Percentiles rank a stretch among this genome's conserved stretches.
Evolutionary conservation across 805 yeast genomes (phyloP).

Genomic region (Lachancea meyersii): DNA sequence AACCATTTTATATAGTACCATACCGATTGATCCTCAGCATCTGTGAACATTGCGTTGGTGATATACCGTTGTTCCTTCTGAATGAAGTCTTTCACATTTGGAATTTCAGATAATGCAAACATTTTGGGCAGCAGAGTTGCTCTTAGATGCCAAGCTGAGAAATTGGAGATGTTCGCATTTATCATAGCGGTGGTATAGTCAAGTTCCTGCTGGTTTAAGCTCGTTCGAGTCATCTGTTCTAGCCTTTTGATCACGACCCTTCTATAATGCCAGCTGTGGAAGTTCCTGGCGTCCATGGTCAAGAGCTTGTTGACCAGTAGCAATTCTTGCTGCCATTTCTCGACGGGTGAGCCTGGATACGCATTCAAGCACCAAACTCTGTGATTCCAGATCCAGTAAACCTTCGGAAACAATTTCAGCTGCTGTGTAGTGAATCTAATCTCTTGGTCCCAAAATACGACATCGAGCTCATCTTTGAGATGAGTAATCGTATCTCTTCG

Average conservation of each 20-base stretch:
- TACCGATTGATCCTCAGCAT: constrained; percentile 88
- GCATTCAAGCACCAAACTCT: constrained; percentile 70
- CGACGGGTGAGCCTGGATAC: constrained; percentile 37
- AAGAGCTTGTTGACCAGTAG: constrained; percentile 62
- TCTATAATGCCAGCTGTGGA: constrained; percentile 94
- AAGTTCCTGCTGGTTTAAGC: constrained; percentile 49
- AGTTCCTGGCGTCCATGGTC: constrained; percentile 72
- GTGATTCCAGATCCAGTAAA: constrained; percentile 97
- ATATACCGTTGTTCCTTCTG: constrained; percentile 57
- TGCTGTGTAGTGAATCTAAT: constrained; percentile 52
- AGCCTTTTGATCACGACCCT: constrained; percentile 52
- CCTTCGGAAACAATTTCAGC: constrained; percentile 69
- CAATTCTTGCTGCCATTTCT: constrained; percentile 68
- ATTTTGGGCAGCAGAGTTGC: constrained; percentile 58
- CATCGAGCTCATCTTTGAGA: constrained; percentile 18
- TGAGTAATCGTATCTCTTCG: constrained; percentile 61
- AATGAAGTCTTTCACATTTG: constrained; percentile 35
- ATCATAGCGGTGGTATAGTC: constrained; percentile 73
- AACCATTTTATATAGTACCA: constrained; percentile 91
- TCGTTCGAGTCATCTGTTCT: constrained; percentile 21
- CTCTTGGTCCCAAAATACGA: constrained; percentile 44
- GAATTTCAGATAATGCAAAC: constrained; percentile 27
- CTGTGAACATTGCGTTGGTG: constrained; percentile 82
- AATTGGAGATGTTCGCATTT: constrained; percentile 80
- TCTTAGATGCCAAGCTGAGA: constrained; percentile 94